phyloP scores from a whole-genome alignment of 768 basidiomycete species.

The Mycena sanguinolenta region DNA sequence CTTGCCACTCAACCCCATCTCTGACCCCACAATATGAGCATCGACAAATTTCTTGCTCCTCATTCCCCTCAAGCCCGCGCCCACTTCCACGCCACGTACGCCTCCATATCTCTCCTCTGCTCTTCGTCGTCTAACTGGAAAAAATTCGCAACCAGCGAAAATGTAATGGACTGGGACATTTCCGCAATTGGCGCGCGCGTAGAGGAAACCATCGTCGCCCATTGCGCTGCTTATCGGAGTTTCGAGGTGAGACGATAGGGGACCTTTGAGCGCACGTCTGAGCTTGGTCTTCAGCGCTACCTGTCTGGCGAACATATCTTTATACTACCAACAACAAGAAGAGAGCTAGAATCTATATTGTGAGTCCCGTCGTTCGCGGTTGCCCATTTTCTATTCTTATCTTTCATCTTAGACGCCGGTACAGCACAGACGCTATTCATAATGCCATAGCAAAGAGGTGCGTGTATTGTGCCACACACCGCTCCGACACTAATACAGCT shows the following conservation, averaged over 20 bases:
- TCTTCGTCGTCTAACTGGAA: not conserved
- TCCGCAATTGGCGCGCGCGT: slow-evolving; percentile 68
- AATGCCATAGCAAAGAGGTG: slow-evolving; percentile 82
- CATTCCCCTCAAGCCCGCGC: slow-evolving; percentile 82
- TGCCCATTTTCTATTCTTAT: slow-evolving; percentile 9
- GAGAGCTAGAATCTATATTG: slow-evolving; percentile 81
- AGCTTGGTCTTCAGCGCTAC: slow-evolving; percentile 48
- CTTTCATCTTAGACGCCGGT: slow-evolving; percentile 67
- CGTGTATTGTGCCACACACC: slow-evolving; percentile 43
- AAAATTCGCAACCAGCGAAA: slow-evolving; percentile 61
- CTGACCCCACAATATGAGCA: slow-evolving; percentile 42
- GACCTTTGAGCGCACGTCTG: not conserved
- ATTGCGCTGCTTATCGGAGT: slow-evolving; percentile 85
- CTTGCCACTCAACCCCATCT: slow-evolving; percentile 17
- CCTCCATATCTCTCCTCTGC: slow-evolving; percentile 23
- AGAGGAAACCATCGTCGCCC: slow-evolving; percentile 81
- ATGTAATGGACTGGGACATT: slow-evolving; percentile 76
- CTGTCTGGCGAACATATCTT: slow-evolving; percentile 79
- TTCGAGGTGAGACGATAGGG: slow-evolving; percentile 55
- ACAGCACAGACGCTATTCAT: slow-evolving; percentile 85
- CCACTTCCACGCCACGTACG: slow-evolving; percentile 76
- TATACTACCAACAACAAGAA: slow-evolving; percentile 72
- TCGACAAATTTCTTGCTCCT: slow-evolving; percentile 83
- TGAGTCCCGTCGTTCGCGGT: slow-evolving; percentile 51
- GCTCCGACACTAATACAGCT: not conserved